A percentile compares a stretch with the other conserved stretches of the same genome.
phyloP scores from a whole-genome alignment of 2,329 filamentous ascomycete genomes.

The Chaetomium globosum region DNA sequence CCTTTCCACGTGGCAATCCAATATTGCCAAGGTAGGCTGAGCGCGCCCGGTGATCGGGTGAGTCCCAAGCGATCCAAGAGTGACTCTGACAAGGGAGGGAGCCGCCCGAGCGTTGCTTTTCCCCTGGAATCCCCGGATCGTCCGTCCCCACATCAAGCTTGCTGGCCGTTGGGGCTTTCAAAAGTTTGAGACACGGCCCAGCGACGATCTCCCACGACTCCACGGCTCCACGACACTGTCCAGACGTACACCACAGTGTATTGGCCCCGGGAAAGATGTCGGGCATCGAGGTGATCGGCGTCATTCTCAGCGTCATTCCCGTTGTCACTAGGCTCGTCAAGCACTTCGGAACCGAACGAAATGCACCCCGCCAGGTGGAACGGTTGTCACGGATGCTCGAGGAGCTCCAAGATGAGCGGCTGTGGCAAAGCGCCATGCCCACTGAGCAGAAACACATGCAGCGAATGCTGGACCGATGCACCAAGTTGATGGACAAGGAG shows the following conservation, averaged over 20 bases:
- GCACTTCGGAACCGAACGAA: slow-evolving; percentile 11
- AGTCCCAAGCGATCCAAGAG: background rate
- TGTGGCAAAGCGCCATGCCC: background rate
- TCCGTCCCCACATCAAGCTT: background rate
- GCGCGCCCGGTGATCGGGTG: background rate
- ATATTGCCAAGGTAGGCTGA: background rate
- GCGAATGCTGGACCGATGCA: slow-evolving; percentile 11
- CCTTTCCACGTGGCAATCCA: slow-evolving; percentile 9
- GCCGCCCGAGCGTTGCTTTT: slow-evolving; percentile 4
- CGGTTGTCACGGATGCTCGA: slow-evolving; percentile 9
- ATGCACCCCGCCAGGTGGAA: slow-evolving; percentile 17
- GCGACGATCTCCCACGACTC: background rate
- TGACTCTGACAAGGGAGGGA: background rate
- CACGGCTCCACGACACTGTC: background rate
- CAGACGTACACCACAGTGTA: background rate
- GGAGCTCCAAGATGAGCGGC: slow-evolving; percentile 9
- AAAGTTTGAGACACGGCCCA: background rate
- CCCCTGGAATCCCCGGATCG: background rate
- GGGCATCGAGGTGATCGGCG: slow-evolving; percentile 6
- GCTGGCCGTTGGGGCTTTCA: background rate
- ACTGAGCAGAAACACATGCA: background rate
- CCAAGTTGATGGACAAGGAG: slow-evolving; percentile 1
- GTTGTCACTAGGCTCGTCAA: slow-evolving; percentile 10
- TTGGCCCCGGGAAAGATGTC: background rate
- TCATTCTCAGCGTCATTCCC: slow-evolving; percentile 6